phyloP scores from a whole-genome alignment of 2,329 filamentous ascomycete genomes.

The Plectosphaerella sp. region DNA sequence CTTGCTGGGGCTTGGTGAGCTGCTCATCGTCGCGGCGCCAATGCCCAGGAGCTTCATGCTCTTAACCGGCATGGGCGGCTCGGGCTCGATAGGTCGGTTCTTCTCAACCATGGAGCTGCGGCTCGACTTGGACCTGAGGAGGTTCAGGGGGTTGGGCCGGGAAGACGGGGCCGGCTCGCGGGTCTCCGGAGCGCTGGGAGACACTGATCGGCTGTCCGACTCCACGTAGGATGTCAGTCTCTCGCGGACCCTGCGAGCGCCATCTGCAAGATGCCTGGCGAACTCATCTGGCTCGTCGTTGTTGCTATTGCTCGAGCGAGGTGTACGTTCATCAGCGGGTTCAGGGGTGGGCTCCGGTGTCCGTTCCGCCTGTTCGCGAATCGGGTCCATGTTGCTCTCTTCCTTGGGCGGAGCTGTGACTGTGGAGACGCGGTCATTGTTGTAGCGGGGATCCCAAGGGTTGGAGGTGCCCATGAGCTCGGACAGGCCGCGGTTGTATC shows the following conservation, averaged over 20 bases:
- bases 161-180: constrained; percentile 23
- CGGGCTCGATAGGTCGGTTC: constrained; percentile 34
- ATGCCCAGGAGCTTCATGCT: constrained; percentile 59
- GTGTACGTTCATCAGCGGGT: background rate
- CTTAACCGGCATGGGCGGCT: constrained; percentile 34
- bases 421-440: constrained; percentile 6
- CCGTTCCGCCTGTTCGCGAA: background rate
- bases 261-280: constrained; percentile 65
- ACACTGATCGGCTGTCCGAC: constrained; percentile 48
- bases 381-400: background rate
- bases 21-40: constrained; percentile 35
- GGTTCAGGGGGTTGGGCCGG: constrained; percentile 55
- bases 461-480: constrained; percentile 31
- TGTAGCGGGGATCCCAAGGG: constrained; percentile 34
- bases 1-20: constrained; percentile 33
- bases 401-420: background rate
- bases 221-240: constrained; percentile 67
- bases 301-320: constrained; percentile 22
- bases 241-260: constrained; percentile 68
- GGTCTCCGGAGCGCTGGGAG: constrained; percentile 29
- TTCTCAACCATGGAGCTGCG: constrained; percentile 57
- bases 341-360: background rate
- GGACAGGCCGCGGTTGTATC: constrained; percentile 14
- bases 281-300: constrained; percentile 64
- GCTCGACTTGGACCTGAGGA: constrained; percentile 64